These are phyloP conservation scores for Leccinum huronense DNA, from an alignment of 1,284 basidiomycete species.

Conservation along the genomic window DNA sequence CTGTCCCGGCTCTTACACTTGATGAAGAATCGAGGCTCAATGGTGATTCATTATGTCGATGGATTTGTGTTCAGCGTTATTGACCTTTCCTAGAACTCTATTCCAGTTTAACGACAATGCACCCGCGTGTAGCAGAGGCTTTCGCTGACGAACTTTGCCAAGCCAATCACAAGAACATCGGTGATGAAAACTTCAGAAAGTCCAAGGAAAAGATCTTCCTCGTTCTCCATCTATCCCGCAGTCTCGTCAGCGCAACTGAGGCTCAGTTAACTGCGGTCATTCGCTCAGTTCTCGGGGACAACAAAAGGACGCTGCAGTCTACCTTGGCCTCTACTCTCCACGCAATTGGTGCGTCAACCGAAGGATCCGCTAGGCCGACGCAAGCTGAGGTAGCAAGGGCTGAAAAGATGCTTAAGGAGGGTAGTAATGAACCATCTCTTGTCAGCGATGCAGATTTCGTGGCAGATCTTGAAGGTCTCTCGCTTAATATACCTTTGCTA, in stretches of 20 bases:
- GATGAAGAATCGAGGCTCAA: conserved; percentile 19
- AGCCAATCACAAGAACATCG: conserved; percentile 20
- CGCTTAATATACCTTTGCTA: conserved; percentile 16
- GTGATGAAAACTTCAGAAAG: conserved; percentile 22
- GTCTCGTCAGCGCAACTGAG: conserved; percentile 17
- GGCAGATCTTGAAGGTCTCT: conserved; percentile 24
- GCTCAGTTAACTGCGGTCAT: conserved; percentile 17
- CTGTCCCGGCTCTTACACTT: conserved; percentile 15
- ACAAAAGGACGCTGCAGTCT: conserved; percentile 11
- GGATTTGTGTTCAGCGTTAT: not conserved
- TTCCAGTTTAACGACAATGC: conserved; percentile 16
- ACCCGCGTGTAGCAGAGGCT: conserved; percentile 22
- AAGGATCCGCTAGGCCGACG: conserved; percentile 15
- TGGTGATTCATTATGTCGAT: conserved; percentile 8
- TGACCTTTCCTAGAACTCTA: conserved; percentile 18
- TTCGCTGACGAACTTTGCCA: conserved; percentile 22
- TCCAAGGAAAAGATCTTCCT: conserved; percentile 30
- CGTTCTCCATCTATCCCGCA: conserved; percentile 17
- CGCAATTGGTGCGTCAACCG: conserved; percentile 7
- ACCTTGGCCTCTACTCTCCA: conserved; percentile 21
- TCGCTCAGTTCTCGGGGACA: conserved; percentile 18
- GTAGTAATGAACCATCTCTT: conserved; percentile 17
- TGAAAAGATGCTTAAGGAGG: conserved; percentile 28
- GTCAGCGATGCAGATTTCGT: conserved; percentile 35
- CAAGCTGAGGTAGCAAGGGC: conserved; percentile 14